These are phyloP conservation scores for Colletotrichum sp. DNA, from an alignment of 2,329 filamentous ascomycete genomes.

Conservation along the genomic window DNA sequence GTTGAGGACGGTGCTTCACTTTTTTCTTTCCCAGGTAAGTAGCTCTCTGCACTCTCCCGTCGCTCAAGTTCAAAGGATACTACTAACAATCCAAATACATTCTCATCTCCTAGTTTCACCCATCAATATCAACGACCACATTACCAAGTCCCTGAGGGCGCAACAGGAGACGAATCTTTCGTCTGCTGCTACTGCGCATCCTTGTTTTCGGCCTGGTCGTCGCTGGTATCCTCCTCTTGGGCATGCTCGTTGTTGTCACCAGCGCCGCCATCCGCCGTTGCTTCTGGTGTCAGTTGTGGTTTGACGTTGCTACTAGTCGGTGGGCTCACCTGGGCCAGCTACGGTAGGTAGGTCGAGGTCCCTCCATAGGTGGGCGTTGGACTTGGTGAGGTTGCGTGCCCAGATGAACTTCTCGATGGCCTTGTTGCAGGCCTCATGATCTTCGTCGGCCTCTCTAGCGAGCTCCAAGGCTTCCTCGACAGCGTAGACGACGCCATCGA, in stretches of 20 bases:
- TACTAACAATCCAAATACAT: slow-evolving; percentile 8
- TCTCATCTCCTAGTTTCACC: background rate
- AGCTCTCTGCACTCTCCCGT: background rate
- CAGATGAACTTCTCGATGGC: background rate
- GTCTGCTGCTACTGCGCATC: background rate
- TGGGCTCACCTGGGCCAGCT: background rate
- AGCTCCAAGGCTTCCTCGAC: background rate
- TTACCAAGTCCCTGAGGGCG: too few relatives aligned
- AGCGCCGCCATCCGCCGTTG: background rate
- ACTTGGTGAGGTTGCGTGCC: background rate
- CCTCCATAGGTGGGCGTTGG: background rate
- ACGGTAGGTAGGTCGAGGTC: background rate
- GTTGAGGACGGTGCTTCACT: slow-evolving; percentile 71
- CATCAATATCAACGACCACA: background rate
- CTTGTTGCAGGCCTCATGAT: background rate
- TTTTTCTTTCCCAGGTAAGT: slow-evolving; percentile 28
- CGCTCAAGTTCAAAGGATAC: slow-evolving; percentile 11
- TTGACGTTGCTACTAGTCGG: background rate
- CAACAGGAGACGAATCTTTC: too few relatives aligned
- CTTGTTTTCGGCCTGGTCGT: background rate
- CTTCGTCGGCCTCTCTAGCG: background rate
- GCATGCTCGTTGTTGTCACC: background rate
- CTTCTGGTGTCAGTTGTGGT: background rate
- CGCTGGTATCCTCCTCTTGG: background rate
- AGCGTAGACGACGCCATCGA: background rate